Percentiles rank a stretch among this genome's conserved stretches.
phyloP scores from a whole-genome alignment of 2,329 filamentous ascomycete species.

The Mycosphaerella arachidis region DNA sequence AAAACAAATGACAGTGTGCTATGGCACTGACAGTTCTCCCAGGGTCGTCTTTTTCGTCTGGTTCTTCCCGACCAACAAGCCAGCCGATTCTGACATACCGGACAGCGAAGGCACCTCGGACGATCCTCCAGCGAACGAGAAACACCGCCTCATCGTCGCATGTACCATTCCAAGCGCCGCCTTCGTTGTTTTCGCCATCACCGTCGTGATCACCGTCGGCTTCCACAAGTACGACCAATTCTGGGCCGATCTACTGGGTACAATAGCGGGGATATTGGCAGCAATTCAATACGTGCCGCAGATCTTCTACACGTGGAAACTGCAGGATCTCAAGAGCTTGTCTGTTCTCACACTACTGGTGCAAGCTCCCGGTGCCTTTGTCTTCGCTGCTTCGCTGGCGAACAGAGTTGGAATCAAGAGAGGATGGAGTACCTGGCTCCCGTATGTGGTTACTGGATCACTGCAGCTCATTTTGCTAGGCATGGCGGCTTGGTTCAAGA shows the following conservation, averaged over 20 bases:
- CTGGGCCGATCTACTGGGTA: slow-evolving; percentile 83
- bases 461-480: slow-evolving; percentile 76
- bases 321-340: slow-evolving; percentile 83
- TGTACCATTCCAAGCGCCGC: slow-evolving; percentile 70
- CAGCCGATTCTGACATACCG: slow-evolving; percentile 36
- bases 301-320: slow-evolving; percentile 81
- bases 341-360: slow-evolving; percentile 98
- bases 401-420: slow-evolving; percentile 64
- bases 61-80: slow-evolving; percentile 63
- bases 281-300: slow-evolving; percentile 91
- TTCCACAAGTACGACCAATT: slow-evolving; percentile 60
- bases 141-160: slow-evolving; percentile 64
- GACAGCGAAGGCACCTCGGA: slow-evolving; percentile 60
- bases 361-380: slow-evolving; percentile 85
- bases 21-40: slow-evolving; percentile 1
- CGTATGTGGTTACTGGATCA: slow-evolving; percentile 78
- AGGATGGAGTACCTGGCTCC: slow-evolving; percentile 94
- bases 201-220: slow-evolving; percentile 62
- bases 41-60: slow-evolving; percentile 91
- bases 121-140: not conserved
- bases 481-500: slow-evolving; percentile 55
- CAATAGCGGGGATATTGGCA: slow-evolving; percentile 73
- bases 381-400: slow-evolving; percentile 77
- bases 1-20: not conserved
- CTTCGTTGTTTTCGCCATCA: slow-evolving; percentile 61